Base-by-base conservation (phyloP, 148 eudicot species). In the Bassia scoparia region DNA sequence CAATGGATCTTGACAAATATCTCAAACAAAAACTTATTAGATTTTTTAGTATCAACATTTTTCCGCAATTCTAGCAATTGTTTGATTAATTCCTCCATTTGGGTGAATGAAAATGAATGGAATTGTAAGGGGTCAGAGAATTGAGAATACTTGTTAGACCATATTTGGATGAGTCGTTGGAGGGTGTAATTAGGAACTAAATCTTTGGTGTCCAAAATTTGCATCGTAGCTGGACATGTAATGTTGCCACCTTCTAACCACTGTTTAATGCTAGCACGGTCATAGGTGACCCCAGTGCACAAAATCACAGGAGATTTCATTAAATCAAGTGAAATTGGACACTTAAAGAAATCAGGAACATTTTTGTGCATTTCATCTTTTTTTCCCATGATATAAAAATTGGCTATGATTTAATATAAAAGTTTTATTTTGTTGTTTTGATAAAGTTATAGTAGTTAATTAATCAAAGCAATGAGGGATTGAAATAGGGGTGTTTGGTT, bases 171-270 rank as follows among this genome's bases (percentile, higher is more conserved):
- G 67, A 90, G 89, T 21, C 93, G 89, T 17, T 85, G 93, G 29
- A 90, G 90, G 34, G 84, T 88, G 62, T 81, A 82, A 67, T 88
- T 88, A 15, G 92, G 93, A 49, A 90, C 82, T 18, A 90, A 70
- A 26, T 88, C 89, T 21, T 82, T 86, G 29, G 67, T 49, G 0
- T 69, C 68, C 34, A 90, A 85, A 14, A 85, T 78, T 65, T 90
- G 96, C 96, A 90, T 90, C 63, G 96, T 90, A 68, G 96, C 96
- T 35, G 96, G 96, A 67, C 96, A 90, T 12, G 90, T 88, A 84
- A 88, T 84, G 77, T 90, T 79, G 33, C 96, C 96, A 63, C 69
- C n/a, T 62, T 88, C 92, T 5, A 90, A 75, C 96, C 96, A 90
- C 38, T 87, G 87, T 61, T 90, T 89, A 83, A 90, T 90, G 81